Evolutionary conservation across 2,329 filamentous ascomycete genomes (phyloP), one percentile per base, ranked within the genome.

Genomic region (Talaromyces sp.): DNA sequence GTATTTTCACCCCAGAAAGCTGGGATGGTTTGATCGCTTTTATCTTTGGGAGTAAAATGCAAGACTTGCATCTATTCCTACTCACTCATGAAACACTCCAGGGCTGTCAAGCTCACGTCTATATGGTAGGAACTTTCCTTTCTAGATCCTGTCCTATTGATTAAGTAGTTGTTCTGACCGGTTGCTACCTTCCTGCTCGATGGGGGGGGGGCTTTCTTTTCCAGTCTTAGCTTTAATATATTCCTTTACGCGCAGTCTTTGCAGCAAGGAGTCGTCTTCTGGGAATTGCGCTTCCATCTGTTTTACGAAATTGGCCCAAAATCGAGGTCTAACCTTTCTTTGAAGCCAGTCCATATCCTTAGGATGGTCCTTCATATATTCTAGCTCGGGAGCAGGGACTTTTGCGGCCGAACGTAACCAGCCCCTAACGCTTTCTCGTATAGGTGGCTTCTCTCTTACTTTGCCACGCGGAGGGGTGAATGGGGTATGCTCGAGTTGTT

Each of bases 311-410:
- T 61, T 53, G 10, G n/a, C 13, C 66, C 61, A 66, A 31, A 67
- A 66, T 38, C 64, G 19, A 47, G 66, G 64, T 22, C 62, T 66
- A 2, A 66, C 34, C 19, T 67, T 61, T 22, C 45, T 45, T n/a
- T 64, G 22, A 8, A 66, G 36, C 64, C 64, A 64, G 25, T 64
- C 60, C 47, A 66, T 61, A 64, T 67, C 64, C 45, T 64, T 60
- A n/a, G 56, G 64, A 7, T 64, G 64, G 15, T 58, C 45, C 27
- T 49, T 65, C 63, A 66, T 61, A 58, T 66, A 66, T n/a, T 64
- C 60, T 5, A 66, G 51, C 8, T 66, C 59, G 2, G n/a, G 19
- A 22, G 45, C 45, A 15, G 47, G 54, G 47, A 67, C 61, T 19
- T n/a, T 15, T 34, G 25, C 29, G 17, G 17, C 47, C 15, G 7